Base-by-base conservation (phyloP, 306 rosid genomes). In the Pterocarpus macrocarpus region DNA sequence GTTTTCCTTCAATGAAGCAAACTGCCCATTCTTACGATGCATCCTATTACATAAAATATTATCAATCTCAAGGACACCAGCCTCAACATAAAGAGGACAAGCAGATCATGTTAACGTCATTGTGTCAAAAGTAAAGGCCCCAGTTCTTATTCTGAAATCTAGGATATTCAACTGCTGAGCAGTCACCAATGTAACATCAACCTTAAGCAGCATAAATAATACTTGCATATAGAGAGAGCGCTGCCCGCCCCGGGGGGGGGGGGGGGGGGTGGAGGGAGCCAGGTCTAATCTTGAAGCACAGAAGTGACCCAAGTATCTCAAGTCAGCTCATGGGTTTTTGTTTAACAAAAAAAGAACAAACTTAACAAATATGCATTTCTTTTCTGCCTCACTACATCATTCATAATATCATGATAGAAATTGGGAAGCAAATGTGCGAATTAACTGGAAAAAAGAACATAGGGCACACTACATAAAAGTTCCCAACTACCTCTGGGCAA, bases 11-110 rank as follows among this genome's bases (percentile, higher is more conserved):
- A 86, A 47, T 10, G 97, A 87, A 43, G 94, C 89, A 87, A 91
- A 91, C 71, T 89, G 92, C 53, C 97, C 97, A 86, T 90, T 91
- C 92, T 91, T 90, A 32, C 97, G 97, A 75, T 85, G 88, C 97
- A 92, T 92, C 87, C 97, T 92, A 78, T 79, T 32, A 65, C 55
- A 78, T 55, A 76, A 80, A 58, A 73, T 55, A 72, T 56, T 66
- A 74, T 83, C 79, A 83, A 74, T 71, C 77, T 83, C 73, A 69
- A 70, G 59, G 17, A 58, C 57, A 78, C 53, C 78, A 49, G 53
- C 58, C 52, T 41, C 44, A 12, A 17, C 5, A 32, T 64, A 38
- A 39, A 67, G 47, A 49, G 61, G 30, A 87, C 34, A 44, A 13
- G 64, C 39, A 75, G 22, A 64, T n/a, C 22, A 17, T 69, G 36